Conservation (phyloP, 495 filamentous ascomycete species). For the Neurospora sp. region DNA sequence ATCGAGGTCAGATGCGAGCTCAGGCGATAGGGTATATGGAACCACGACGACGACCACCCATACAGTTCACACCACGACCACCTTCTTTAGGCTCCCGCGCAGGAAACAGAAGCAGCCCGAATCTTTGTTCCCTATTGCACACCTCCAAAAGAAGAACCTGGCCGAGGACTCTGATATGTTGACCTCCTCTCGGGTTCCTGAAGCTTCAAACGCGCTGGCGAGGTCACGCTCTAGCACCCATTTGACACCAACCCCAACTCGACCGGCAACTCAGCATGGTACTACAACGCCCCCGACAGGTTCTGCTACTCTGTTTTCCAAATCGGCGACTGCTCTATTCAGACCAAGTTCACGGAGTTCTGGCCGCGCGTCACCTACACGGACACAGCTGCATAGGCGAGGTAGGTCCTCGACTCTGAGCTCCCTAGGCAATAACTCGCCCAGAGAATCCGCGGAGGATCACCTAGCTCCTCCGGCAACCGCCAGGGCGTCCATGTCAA, state of each 20-base stretch:
- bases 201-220: constrained; percentile 5
- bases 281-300: constrained; percentile 24
- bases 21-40: constrained; percentile 59
- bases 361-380: constrained; percentile 59
- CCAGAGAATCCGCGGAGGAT: constrained; percentile 45
- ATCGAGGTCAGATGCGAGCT: constrained; percentile 80
- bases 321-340: constrained; percentile 45
- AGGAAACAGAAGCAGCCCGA: constrained; percentile 66
- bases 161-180: constrained; percentile 22
- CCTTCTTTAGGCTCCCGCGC: constrained; percentile 72
- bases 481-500: constrained; percentile 69
- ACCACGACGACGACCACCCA: constrained; percentile 53
- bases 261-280: constrained; percentile 38
- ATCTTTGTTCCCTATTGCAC: constrained; percentile 62
- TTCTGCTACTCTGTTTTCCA: constrained; percentile 16
- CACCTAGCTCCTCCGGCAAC: constrained; percentile 44
- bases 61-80: constrained; percentile 53
- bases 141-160: constrained; percentile 66
- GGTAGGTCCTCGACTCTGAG: constrained; percentile 85
- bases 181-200: constrained; percentile 18
- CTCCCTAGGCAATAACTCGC: constrained; percentile 46
- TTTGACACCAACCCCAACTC: constrained; percentile 36
- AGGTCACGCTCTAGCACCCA: constrained; percentile 16
- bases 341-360: constrained; percentile 58
- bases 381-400: constrained; percentile 44